phyloP scores from a whole-genome alignment of 495 filamentous ascomycete species.

The Xylaria scruposa region DNA sequence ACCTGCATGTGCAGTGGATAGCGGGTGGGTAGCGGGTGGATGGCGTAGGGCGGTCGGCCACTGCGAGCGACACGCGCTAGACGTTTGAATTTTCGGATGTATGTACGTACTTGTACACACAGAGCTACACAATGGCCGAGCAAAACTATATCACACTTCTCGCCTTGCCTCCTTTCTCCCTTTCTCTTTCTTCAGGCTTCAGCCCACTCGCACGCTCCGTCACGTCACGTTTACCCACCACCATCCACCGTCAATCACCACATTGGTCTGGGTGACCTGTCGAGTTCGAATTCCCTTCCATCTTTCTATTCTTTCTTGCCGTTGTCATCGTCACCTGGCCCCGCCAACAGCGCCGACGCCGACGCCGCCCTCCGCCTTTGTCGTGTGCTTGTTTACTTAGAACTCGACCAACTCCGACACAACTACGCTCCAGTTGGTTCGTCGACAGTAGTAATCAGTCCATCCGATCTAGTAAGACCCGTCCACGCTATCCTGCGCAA shows the following conservation, averaged over 20 bases:
- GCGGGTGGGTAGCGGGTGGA: background rate
- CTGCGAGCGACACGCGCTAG: slow-evolving; percentile 15
- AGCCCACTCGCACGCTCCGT: slow-evolving; percentile 44
- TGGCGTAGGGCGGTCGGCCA: slow-evolving; percentile 4
- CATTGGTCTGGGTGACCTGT: slow-evolving; percentile 45
- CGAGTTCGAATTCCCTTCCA: slow-evolving; percentile 42
- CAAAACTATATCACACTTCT: slow-evolving; percentile 3
- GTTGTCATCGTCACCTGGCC: slow-evolving; percentile 17
- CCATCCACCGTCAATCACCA: slow-evolving; percentile 46
- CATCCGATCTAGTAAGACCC: slow-evolving; percentile 7
- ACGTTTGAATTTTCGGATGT: slow-evolving; percentile 19
- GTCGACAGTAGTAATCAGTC: background rate
- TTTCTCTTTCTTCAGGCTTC: slow-evolving; percentile 40
- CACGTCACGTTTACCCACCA: slow-evolving; percentile 41
- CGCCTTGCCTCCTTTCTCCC: slow-evolving; percentile 43
- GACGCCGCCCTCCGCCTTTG: slow-evolving; percentile 19
- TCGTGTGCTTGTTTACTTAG: slow-evolving; percentile 16
- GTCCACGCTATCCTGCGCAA: background rate
- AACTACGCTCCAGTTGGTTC: background rate
- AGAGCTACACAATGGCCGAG: slow-evolving; percentile 3
- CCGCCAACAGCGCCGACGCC: slow-evolving; percentile 8
- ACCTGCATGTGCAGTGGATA: background rate
- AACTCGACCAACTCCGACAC: background rate
- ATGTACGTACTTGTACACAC: background rate
- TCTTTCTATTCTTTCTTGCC: slow-evolving; percentile 42